Evolutionary conservation across 768 basidiomycete genomes (phyloP), one percentile per base, ranked within the genome.

Genomic region (Mycena vulgaris): DNA sequence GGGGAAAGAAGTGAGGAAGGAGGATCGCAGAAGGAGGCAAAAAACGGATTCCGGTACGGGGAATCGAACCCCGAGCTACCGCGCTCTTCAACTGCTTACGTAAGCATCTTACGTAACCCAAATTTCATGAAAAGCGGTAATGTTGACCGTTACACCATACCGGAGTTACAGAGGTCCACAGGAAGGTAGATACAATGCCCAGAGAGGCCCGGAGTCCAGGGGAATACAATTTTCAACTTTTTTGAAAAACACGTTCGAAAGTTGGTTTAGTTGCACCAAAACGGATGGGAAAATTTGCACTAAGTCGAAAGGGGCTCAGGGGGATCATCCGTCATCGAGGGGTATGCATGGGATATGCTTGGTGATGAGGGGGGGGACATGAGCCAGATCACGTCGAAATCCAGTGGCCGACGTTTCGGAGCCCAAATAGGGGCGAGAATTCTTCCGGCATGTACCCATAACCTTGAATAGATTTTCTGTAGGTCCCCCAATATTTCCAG

Each of bases 51-150:
- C 56, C 64, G 56, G 39, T 58, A 66, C 63, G 64, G 64, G 64
- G 64, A 58, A n/a, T 66, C 63, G 64, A 66, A 66, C 64, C 64
- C 64, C 64, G 55, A 19, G 64, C 64, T 58, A 37, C 30, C 30
- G 64, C 64, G 62, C 13, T n/a, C 9, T 2, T 23, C 19, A 61
- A n/a, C n/a, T n/a, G n/a, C n/a, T 10, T 21, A 14, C 53, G 31
- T 11, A 23, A 16, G 5, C 17, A 30, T 3, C 37, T 31, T 56
- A 56, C 39, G 27, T 31, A 59, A 31, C 17, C 33, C 19, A n/a
- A n/a, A n/a, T n/a, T 45, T 25, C 13, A 7, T 62, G 60, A 62
- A 62, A 62, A 27, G 60, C 60, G 25, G 17, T 23, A 13, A 59
- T 58, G 65, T 59, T 57, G 17, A 66, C 57, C 65, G 13, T 10